Evolutionary conservation across 768 basidiomycete genomes (phyloP).

Genomic region (Termitomyces sp.): DNA sequence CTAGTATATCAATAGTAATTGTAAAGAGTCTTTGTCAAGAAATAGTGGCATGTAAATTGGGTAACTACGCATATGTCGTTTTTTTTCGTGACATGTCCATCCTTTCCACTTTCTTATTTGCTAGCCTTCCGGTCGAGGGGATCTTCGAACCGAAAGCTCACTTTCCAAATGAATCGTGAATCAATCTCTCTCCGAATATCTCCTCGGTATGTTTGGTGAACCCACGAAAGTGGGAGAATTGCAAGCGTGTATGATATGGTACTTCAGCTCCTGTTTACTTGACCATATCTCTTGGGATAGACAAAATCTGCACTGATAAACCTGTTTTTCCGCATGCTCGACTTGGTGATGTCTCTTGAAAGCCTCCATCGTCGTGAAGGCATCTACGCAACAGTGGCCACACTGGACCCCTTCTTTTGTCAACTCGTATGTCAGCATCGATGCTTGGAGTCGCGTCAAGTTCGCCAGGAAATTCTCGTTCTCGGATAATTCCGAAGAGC

Average conservation of each 20-base stretch:
- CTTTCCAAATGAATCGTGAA: not conserved
- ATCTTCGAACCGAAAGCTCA: too few species aligned
- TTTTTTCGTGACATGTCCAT: too few species aligned
- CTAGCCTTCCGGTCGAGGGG: not conserved
- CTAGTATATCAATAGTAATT: not conserved
- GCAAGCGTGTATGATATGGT: not conserved
- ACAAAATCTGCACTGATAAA: not conserved
- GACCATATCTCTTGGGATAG: not conserved
- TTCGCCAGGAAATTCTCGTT: not conserved
- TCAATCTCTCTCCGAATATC: not conserved
- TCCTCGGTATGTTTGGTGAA: not conserved
- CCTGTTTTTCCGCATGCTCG: not conserved
- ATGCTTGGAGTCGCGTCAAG: not conserved
- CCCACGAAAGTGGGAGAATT: not conserved
- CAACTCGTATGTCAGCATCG: not conserved
- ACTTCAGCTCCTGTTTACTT: not conserved
- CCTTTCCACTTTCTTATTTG: not conserved
- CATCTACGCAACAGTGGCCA: not conserved
- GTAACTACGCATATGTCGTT: not conserved
- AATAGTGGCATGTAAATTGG: not conserved
- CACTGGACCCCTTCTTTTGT: not conserved
- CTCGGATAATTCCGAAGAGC: not conserved
- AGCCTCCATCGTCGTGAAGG: not conserved
- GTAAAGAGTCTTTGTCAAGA: not conserved
- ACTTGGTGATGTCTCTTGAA: not conserved